A percentile compares a stretch with the other conserved stretches of the same genome.
phyloP scores from a whole-genome alignment of 2,329 filamentous ascomycete species.

The Ophiostoma ips region DNA sequence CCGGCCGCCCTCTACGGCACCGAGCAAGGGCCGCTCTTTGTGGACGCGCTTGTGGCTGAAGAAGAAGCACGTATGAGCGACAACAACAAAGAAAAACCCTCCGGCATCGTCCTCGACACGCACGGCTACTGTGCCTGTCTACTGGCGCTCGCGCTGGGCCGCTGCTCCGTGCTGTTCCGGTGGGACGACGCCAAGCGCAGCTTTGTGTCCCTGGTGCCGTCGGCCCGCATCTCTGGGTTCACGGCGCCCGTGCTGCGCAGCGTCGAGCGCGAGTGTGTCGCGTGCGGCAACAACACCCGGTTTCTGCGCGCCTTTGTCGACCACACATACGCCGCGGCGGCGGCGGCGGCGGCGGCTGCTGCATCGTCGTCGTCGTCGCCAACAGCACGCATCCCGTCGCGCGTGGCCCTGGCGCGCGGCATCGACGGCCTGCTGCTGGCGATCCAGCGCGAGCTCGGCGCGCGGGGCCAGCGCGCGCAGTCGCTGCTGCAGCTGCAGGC shows the following conservation, averaged over 20 bases:
- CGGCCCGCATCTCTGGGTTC: conserved; percentile 42
- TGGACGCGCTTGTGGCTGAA: conserved; percentile 47
- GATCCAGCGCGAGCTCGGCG: conserved; percentile 35
- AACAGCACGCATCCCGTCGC: conserved; percentile 27
- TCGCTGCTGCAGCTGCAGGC: conserved; percentile 41
- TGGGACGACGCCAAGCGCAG: conserved; percentile 38
- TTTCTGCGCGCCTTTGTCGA: conserved; percentile 16
- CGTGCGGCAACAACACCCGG: conserved; percentile 33
- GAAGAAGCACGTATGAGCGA: neutral
- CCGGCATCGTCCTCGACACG: conserved; percentile 28
- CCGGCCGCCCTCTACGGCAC: conserved; percentile 42
- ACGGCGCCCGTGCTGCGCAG: conserved; percentile 34
- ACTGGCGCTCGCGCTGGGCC: conserved; percentile 52
- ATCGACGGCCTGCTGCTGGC: conserved; percentile 33
- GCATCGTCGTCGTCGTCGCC: too few relatives aligned
- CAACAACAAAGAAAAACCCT: neutral
- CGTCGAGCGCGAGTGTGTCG: conserved; percentile 31
- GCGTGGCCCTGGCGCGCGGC: conserved; percentile 38
- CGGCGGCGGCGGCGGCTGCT: conserved; percentile 11
- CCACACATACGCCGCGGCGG: conserved; percentile 18
- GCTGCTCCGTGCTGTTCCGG: conserved; percentile 56
- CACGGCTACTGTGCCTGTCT: conserved; percentile 42
- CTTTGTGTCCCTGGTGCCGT: conserved; percentile 36
- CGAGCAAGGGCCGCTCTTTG: conserved; percentile 51
- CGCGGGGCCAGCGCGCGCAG: conserved; percentile 25